Base-by-base conservation (phyloP, 345 rosid species). In the Citrus mangshanensis region DNA sequence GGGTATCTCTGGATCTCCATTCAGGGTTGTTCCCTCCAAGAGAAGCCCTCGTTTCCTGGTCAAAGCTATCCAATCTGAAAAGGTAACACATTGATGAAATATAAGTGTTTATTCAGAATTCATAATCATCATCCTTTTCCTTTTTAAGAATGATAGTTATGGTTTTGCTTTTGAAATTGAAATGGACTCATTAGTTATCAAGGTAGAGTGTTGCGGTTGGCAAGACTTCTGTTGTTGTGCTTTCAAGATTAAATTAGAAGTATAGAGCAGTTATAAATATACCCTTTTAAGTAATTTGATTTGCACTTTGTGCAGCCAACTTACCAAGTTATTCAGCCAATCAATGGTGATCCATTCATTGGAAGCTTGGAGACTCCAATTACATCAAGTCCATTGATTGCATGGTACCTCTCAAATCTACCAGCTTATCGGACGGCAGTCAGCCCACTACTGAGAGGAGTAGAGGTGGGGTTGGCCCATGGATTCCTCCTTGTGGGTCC, bases 291-390 rank as follows among this genome's bases (percentile, higher is more conserved):
- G 51, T 46, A 3, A 46, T 46, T 46, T 10, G 16, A 46, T 46
- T 46, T 46, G 16, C 37, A 5, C 30, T 28, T 32, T 40, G n/a
- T 81, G 42, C 92, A 93, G 98, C 92, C 95, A 83, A 96, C 93
- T 19, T 96, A 83, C 85, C 98, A 96, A 87, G 99, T 96, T 76
- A 5, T 96, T 65, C 93, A 96, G 85, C 99, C 99, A 68, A 93
- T 96, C 86, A 94, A 96, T 54, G 98, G 97, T 5, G 99, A 96
- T 76, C 99, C 99, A 2, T 96, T 94, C 91, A 94, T 94, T 30
- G 99, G 98, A 78, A 96, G 97, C 83, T 92, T 96, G 4, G 99
- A 96, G 85, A 94, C 98, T 71, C 98, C 98, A 7, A 84, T 93
- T 4, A 96, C 99, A 58, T 94, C 98, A 38, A 94, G 98, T 90